These are phyloP conservation scores for Torulaspora indica DNA, from an alignment of 805 yeast genomes.

Conservation along the genomic window DNA sequence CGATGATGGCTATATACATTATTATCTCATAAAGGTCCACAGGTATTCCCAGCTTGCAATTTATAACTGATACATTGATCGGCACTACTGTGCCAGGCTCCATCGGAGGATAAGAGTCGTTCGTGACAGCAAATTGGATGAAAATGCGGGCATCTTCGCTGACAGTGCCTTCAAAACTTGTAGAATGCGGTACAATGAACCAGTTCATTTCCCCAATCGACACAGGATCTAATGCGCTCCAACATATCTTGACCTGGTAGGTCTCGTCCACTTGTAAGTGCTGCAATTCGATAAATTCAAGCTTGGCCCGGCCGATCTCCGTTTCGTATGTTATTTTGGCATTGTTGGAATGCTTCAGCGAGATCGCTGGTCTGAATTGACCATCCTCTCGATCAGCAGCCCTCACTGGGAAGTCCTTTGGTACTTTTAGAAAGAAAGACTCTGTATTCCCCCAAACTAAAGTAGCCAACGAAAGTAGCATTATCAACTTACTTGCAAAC, in stretches of 20 bases:
- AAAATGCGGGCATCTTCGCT: constrained; percentile 17
- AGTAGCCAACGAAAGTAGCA: neutral
- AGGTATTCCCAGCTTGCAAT: constrained; percentile 24
- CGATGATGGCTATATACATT: constrained; percentile 13
- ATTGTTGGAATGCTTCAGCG: constrained; percentile 6
- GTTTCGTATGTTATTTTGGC: constrained; percentile 11
- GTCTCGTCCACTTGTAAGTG: constrained; percentile 16
- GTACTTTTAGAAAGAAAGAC: constrained; percentile 17
- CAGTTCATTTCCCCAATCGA: constrained; percentile 15
- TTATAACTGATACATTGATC: constrained; percentile 22
- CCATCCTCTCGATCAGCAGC: neutral
- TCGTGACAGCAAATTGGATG: constrained; percentile 10
- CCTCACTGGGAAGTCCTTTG: constrained; percentile 13
- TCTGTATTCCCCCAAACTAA: constrained; percentile 22
- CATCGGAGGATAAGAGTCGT: constrained; percentile 24
- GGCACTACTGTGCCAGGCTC: constrained; percentile 13
- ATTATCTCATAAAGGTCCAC: constrained; percentile 25
- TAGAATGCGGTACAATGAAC: constrained; percentile 13
- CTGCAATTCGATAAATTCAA: constrained; percentile 16
- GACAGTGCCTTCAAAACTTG: constrained; percentile 11
- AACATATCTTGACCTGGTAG: constrained; percentile 29
- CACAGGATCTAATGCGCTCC: constrained; percentile 33
- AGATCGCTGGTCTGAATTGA: constrained; percentile 7
- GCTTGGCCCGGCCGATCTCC: neutral
- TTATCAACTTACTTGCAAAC: neutral